A percentile compares a stretch with the other conserved stretches of the same genome.
phyloP scores from a whole-genome alignment of 2,329 filamentous ascomycete genomes.

The Microcyclospora pomicola region DNA sequence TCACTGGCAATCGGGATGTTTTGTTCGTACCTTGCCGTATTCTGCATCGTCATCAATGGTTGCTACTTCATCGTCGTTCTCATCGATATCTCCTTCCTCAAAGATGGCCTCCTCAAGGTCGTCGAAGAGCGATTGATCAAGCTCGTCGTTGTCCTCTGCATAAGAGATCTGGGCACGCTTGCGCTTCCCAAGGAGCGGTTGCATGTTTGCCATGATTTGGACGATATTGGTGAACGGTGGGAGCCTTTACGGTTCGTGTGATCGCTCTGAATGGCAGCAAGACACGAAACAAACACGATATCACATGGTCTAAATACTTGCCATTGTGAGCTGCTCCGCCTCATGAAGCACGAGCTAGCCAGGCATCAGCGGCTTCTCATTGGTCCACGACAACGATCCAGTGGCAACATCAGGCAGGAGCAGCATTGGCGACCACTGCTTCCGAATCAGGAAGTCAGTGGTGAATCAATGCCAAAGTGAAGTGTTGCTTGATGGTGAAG shows the following conservation, averaged over 20 bases:
- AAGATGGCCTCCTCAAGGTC: neutral
- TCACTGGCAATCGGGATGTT: neutral
- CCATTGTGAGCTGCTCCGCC: too few relatives aligned
- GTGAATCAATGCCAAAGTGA: too few relatives aligned
- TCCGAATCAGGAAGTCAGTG: too few relatives aligned
- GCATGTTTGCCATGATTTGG: neutral
- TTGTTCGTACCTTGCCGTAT: conserved; percentile 4
- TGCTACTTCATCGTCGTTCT: neutral
- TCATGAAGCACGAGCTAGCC: too few relatives aligned
- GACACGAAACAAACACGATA: neutral
- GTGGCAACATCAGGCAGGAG: too few relatives aligned
- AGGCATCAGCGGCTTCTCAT: too few relatives aligned
- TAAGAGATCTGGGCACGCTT: conserved; percentile 18
- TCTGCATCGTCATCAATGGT: neutral
- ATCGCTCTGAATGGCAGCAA: neutral
- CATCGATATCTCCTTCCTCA: conserved; percentile 2
- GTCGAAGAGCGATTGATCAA: conserved; percentile 4
- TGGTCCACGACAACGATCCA: too few relatives aligned
- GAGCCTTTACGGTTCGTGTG: neutral
- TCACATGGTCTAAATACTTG: too few relatives aligned
- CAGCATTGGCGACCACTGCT: too few relatives aligned
- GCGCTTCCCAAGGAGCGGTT: conserved; percentile 11
- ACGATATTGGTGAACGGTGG: conserved; percentile 1
- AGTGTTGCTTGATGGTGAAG: too few relatives aligned
- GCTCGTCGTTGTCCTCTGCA: conserved; percentile 10